Conservation (phyloP, 306 rosid genomes). For the Quillaja saponaria region DNA sequence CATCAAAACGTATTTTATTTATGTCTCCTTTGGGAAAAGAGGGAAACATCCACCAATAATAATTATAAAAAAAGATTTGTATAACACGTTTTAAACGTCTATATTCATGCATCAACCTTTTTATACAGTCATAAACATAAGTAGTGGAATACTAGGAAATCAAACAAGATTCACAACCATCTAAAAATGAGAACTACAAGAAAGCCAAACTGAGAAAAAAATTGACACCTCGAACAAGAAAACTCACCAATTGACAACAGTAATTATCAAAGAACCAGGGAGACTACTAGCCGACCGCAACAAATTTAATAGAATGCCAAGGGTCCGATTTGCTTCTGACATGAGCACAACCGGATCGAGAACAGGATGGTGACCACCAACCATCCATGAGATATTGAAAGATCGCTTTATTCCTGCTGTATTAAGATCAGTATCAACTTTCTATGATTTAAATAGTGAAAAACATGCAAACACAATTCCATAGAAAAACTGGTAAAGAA, state of each 20-base stretch:
- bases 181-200: slow-evolving; percentile 22
- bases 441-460: slow-evolving; percentile 23
- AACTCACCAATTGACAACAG: slow-evolving; percentile 90
- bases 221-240: slow-evolving; percentile 27
- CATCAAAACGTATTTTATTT: too few relatives aligned
- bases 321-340: slow-evolving; percentile 81
- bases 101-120: too few relatives aligned
- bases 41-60: background rate
- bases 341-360: slow-evolving; percentile 68
- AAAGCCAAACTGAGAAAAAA: slow-evolving; percentile 15
- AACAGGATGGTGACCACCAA: slow-evolving; percentile 66
- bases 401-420: slow-evolving; percentile 50
- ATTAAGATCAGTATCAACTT: slow-evolving; percentile 33
- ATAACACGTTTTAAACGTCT: too few relatives aligned
- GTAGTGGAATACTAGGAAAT: slow-evolving; percentile 12
- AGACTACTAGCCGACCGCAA: slow-evolving; percentile 61
- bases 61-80: background rate
- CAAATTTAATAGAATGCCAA: slow-evolving; percentile 76
- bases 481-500: background rate
- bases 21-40: too few relatives aligned
- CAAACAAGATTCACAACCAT: slow-evolving; percentile 9
- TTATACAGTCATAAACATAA: slow-evolving; percentile 5
- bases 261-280: slow-evolving; percentile 76
- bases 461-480: slow-evolving; percentile 19
- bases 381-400: slow-evolving; percentile 83